Evolutionary conservation across 2,329 filamentous ascomycete species (phyloP), one percentile per base, ranked within the genome.

Genomic region (Fusarium nematophilum): DNA sequence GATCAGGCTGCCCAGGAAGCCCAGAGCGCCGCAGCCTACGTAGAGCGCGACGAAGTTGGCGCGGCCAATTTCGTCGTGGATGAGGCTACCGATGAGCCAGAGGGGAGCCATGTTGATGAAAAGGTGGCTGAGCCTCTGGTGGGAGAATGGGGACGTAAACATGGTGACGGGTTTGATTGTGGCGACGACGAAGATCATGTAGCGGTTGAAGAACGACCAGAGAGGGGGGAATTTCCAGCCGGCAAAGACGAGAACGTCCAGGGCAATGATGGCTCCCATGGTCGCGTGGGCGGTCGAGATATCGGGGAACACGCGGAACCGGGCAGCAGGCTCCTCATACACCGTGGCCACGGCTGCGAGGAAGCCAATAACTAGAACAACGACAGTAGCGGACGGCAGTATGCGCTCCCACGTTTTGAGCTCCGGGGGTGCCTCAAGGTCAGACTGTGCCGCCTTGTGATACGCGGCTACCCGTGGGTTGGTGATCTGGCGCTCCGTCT

Each of bases 1-100:
- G 23, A 76, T 66, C 54, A 92, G 76, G 37, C 84, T 86, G n/a
- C 80, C 76, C 57, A 88, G 81, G 55, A 85, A 86, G 8, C 84
- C 86, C 2, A 86, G 36, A 2, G 81, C 78, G 46, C 88, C 89
- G 6, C 82, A 81, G 7, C 81, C 76, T 26, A 90, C 61, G 72
- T 89, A 91, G 26, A 91, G 75, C n/a, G 87, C 83, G 15, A 92
- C 75, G 74, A 92, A 92, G 50, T 84, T 81, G 11, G 83, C 88
- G 9, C 90, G 82, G 9, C 88, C 90, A 21, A 92, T 76, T 64
- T 92, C 88, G 58, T 91, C 87, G 74, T 91, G 88, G 27, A 92
- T 78, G 2, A 82, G 79, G 9, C 83, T 83, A 18, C 90, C 91
- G 14, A 92, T 79, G 67, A 91, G 78, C 78, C 82, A 88, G 5